A percentile compares a stretch with the other conserved stretches of the same genome.
Conservation (phyloP, 1,139 yeast genomes). For the Yamadazyma triangularis region DNA sequence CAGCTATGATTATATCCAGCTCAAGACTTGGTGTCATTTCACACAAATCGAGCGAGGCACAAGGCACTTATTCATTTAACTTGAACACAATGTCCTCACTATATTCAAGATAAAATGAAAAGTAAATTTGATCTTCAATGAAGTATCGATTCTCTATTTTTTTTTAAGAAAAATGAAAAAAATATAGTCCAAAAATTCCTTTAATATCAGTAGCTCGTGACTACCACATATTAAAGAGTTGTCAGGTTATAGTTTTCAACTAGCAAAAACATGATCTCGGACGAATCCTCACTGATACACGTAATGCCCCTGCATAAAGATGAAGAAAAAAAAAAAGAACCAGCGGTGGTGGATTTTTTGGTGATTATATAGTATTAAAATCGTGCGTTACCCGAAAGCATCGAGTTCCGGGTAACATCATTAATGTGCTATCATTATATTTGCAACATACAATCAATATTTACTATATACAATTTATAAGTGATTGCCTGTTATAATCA, state of each 20-base stretch:
- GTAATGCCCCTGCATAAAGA: constrained; percentile 99
- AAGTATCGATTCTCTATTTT: constrained; percentile 1
- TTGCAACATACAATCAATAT: no score
- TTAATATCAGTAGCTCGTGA: constrained; percentile 43
- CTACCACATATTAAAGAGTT: constrained; percentile 66
- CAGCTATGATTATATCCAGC: constrained; percentile 53
- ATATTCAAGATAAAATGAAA: constrained; percentile 7
- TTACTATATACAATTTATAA: no score
- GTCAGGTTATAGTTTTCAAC: constrained; percentile 99
- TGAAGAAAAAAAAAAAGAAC: constrained; percentile 43
- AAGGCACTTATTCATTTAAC: constrained; percentile 36
- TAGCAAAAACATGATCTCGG: constrained; percentile 99
- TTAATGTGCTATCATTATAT: no score
- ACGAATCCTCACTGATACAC: constrained; percentile 99
- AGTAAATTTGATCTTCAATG: neutral
- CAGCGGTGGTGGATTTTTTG: no score
- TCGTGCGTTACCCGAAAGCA: no score
- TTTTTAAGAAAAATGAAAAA: no score
- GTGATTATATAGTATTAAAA: no score
- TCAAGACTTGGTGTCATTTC: constrained; percentile 38
- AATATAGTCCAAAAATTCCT: constrained; percentile 72
- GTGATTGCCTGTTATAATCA: no score
- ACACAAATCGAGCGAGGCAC: constrained; percentile 60
- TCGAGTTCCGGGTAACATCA: no score
- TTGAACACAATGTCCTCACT: constrained; percentile 24